Conservation (phyloP, 306 rosid genomes). For the Sechiopsis laciniata region DNA sequence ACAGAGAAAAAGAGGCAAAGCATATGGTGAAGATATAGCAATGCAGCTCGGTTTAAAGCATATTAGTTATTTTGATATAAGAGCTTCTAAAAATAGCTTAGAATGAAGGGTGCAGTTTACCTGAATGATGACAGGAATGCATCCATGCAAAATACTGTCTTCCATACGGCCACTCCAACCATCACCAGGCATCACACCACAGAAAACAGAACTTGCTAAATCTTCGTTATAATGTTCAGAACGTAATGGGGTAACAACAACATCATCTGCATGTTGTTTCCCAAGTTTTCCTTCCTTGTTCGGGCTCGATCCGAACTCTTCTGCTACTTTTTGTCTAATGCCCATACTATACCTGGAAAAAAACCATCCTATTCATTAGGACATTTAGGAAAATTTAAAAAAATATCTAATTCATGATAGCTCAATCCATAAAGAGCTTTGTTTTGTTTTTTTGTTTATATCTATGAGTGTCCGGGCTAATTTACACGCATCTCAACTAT, state of each 20-base stretch:
- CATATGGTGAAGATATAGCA: not conserved
- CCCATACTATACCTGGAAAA: conserved; percentile 85
- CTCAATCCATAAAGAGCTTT: not conserved
- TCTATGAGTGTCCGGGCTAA: too few species aligned
- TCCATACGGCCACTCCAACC: conserved; percentile 98
- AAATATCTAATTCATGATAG: not conserved
- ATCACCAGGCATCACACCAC: conserved; percentile 85
- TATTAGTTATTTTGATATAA: not conserved
- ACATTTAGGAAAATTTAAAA: too few species aligned
- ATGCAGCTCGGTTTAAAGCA: not conserved
- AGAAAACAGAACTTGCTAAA: conserved; percentile 69
- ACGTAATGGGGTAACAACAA: conserved; percentile 59
- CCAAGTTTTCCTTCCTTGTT: conserved; percentile 77
- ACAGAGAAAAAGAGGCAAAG: not conserved
- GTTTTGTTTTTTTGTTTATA: too few species aligned
- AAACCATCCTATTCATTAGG: not conserved
- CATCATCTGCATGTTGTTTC: conserved; percentile 67
- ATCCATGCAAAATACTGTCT: conserved; percentile 84
- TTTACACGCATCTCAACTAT: too few species aligned
- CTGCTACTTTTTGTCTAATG: conserved; percentile 75
- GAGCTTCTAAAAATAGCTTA: too few species aligned
- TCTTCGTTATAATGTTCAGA: conserved; percentile 54
- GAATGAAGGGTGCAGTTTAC: conserved; percentile 24
- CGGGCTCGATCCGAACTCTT: conserved; percentile 77
- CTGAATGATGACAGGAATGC: conserved; percentile 91